A percentile compares a stretch with the other conserved stretches of the same genome.
Evolutionary conservation across 805 yeast genomes (phyloP).

Genomic region (Metschnikowia bowlesiae): DNA sequence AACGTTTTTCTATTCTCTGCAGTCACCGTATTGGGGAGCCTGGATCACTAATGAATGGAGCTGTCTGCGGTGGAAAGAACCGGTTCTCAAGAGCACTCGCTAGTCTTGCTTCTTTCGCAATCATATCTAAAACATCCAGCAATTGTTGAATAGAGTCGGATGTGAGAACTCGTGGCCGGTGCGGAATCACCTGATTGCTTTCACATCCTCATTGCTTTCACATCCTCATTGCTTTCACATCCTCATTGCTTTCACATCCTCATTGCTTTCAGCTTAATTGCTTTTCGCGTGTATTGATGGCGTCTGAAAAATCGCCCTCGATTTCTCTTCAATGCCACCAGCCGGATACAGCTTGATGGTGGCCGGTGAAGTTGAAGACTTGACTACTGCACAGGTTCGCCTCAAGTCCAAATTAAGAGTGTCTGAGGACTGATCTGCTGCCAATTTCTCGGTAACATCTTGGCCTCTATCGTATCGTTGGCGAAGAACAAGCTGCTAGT

Average conservation of each 20-base stretch:
- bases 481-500: no score
- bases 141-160: slow-evolving; percentile 27
- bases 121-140: slow-evolving; percentile 43
- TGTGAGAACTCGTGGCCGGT: slow-evolving; percentile 40
- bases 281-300: slow-evolving; percentile 62
- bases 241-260: slow-evolving; percentile 64
- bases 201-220: no score
- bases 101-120: slow-evolving; percentile 54
- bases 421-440: no score
- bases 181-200: slow-evolving; percentile 7
- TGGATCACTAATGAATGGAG: slow-evolving; percentile 29
- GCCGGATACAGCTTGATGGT: slow-evolving; percentile 26
- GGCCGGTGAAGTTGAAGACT: slow-evolving; percentile 22
- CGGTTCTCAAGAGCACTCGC: slow-evolving; percentile 58
- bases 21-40: no score
- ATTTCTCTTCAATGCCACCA: slow-evolving; percentile 33
- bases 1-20: no score
- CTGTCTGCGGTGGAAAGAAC: slow-evolving; percentile 58
- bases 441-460: no score
- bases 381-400: slow-evolving; percentile 26
- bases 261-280: slow-evolving; percentile 32
- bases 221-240: no score
- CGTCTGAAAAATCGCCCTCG: slow-evolving; percentile 49
- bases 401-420: slow-evolving; percentile 15
- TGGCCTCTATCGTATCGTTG: no score